Conservation (phyloP, 2,329 filamentous ascomycete species). For the Didymella pinodella region DNA sequence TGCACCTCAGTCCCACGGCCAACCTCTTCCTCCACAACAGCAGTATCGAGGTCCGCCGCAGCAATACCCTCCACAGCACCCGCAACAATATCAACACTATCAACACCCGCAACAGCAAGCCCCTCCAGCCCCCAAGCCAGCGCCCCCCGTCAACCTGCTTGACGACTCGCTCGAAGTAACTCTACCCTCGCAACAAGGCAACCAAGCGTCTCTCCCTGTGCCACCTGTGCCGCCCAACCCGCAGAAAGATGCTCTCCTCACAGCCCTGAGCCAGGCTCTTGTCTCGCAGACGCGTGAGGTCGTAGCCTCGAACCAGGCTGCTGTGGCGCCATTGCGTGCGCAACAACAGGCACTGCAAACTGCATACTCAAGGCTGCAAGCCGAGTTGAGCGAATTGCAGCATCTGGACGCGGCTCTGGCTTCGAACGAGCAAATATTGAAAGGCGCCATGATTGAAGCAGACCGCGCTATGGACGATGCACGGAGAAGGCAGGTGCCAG, state of each 20-base stretch:
- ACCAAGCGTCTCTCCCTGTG: constrained; percentile 64
- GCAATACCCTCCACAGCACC: constrained; percentile 23
- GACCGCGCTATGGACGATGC: constrained; percentile 79
- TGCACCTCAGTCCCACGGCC: constrained; percentile 21
- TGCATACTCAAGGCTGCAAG: constrained; percentile 73
- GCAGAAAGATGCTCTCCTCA: constrained; percentile 87
- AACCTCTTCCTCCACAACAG: constrained; percentile 23
- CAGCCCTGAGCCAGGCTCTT: constrained; percentile 75
- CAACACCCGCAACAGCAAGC: constrained; percentile 29
- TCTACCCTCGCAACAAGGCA: constrained; percentile 58
- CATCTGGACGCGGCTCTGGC: constrained; percentile 74
- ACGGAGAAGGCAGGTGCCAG: constrained; percentile 72
- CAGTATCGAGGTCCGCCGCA: constrained; percentile 28
- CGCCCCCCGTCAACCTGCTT: constrained; percentile 61
- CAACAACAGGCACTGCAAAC: constrained; percentile 79
- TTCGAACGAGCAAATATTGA: constrained; percentile 80
- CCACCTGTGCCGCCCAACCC: constrained; percentile 95
- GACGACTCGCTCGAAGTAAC: constrained; percentile 69
- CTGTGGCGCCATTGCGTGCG: constrained; percentile 76
- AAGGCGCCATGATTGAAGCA: constrained; percentile 77
- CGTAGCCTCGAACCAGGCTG: constrained; percentile 75
- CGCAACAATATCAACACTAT: constrained; percentile 27
- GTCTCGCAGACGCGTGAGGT: constrained; percentile 73
- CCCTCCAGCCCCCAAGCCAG: constrained; percentile 39
- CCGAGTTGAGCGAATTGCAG: constrained; percentile 75